Base-by-base conservation (phyloP, 163 green algal genomes). In the Coccomyxa subellipsoidea region DNA sequence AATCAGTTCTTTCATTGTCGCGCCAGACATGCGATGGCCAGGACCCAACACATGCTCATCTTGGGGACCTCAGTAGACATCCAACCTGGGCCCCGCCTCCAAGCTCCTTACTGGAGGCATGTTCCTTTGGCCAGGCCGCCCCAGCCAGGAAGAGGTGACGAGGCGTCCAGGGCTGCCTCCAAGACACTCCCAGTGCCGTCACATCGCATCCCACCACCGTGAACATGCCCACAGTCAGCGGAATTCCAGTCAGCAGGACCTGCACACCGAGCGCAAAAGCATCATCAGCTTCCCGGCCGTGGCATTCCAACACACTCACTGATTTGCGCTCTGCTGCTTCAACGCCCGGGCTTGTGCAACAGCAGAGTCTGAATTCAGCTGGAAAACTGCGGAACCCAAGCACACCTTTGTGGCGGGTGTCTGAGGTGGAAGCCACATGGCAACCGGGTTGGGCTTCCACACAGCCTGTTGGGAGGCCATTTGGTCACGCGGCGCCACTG, bases 121-220 rank as follows among this genome's bases (percentile, higher is more conserved):
- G 72, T 18, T 47, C 69, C 47, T 59, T 59, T 15, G 69, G 72
- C 31, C 31, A 31, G 47, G 31, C 31, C 15, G 32, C 15, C 9
- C 47, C 36, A 29, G 25, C 36, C 10, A 53, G 72, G 37, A 53
- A 78, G 8, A 34, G 15, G 10, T 31, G 32, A 34, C 25, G 71
- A 0, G 38, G 53, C 18, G 59, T 81, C 88, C 88, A 92, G 27
- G 75, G 78, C 73, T 90, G 84, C 69, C 82, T 81, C 89, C 89
- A 93, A 37, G 80, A 85, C 8, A 92, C 85, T 15, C 83, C 70
- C 27, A 83, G 31, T 27, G 47, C 54, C n/a, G 72, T 86, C 35
- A 85, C 76, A 34, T 76, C 78, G 86, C 89, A 93, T 6, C 89
- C 89, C 6, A 70, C 87, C 10, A 93, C 76, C 12, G 81, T 66